Evolutionary conservation across 257 asterid species (phyloP).

Genomic region (Phtheirospermum japonicum): DNA sequence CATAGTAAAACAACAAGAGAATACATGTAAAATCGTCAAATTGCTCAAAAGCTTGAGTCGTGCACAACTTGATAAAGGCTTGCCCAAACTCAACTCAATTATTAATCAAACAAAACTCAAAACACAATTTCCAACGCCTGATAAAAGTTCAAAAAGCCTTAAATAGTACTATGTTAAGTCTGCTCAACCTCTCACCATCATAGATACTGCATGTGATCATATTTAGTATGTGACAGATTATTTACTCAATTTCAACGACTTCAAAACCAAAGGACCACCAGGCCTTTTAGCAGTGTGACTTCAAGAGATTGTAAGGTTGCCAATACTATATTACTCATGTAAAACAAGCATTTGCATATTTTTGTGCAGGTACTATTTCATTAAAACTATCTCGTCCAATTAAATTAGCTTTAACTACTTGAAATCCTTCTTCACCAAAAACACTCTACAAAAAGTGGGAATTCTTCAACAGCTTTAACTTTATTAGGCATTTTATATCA

Average conservation of each 20-base stretch:
- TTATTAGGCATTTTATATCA: not conserved
- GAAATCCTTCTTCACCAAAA: not conserved
- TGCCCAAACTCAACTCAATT: not conserved
- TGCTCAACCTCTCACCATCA: not conserved
- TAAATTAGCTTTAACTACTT: not conserved
- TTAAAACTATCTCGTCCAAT: not conserved
- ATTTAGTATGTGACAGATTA: constrained; percentile 10
- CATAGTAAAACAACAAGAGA: not conserved
- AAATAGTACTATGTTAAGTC: not conserved
- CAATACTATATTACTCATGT: too few species aligned
- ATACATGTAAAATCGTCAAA: not conserved
- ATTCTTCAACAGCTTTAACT: not conserved
- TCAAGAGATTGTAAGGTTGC: not conserved
- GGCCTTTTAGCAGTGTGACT: not conserved
- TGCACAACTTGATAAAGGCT: not conserved
- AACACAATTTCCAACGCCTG: not conserved
- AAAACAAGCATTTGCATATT: too few species aligned
- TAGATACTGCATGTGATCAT: not conserved
- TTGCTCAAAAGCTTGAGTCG: not conserved
- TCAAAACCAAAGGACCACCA: not conserved
- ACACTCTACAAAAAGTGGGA: not conserved
- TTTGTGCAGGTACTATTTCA: too few species aligned
- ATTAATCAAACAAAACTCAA: not conserved
- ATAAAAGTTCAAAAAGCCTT: not conserved
- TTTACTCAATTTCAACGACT: constrained; percentile 13